These are phyloP conservation scores for Talaromyces verruculosus DNA, from an alignment of 2,329 filamentous ascomycete genomes.

Conservation along the genomic window DNA sequence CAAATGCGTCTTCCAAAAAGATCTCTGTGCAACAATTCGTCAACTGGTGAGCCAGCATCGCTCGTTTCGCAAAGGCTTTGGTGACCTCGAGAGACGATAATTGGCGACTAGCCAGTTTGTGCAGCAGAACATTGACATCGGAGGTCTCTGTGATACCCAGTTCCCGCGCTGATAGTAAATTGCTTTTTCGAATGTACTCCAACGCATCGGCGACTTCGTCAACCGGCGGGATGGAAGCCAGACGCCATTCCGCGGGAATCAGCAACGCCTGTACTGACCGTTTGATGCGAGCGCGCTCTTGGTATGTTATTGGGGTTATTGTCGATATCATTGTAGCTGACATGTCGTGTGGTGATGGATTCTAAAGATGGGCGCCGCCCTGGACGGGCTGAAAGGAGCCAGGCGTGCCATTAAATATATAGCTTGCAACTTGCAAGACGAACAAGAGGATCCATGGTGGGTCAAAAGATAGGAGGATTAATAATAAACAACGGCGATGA, in stretches of 20 bases:
- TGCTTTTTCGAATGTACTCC: constrained; percentile 23
- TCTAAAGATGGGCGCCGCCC: background rate
- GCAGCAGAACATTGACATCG: constrained; percentile 27
- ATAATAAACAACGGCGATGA: constrained; percentile 8
- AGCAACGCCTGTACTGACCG: constrained; percentile 26
- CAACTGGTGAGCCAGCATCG: constrained; percentile 53
- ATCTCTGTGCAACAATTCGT: constrained; percentile 28
- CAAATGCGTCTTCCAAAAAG: constrained; percentile 27
- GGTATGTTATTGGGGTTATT: constrained; percentile 21
- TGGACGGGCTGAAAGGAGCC: background rate
- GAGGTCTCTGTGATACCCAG: constrained; percentile 29
- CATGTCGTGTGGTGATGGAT: background rate
- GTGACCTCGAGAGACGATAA: constrained; percentile 49
- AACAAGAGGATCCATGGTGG: background rate
- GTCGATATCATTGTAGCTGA: background rate
- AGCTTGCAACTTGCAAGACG: background rate
- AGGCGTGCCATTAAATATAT: constrained; percentile 5
- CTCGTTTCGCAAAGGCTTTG: constrained; percentile 56
- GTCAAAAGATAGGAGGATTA: constrained; percentile 4
- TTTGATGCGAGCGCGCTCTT: constrained; percentile 29
- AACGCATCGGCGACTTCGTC: constrained; percentile 27
- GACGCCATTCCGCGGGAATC: constrained; percentile 29
- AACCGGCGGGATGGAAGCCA: constrained; percentile 26
- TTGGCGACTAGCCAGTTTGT: constrained; percentile 45
- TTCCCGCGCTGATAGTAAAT: constrained; percentile 22